A percentile compares a stretch with the other conserved stretches of the same genome.
Conservation (phyloP, 352 stramenopile genomes). For the Phytophthora fragariaefolia region DNA sequence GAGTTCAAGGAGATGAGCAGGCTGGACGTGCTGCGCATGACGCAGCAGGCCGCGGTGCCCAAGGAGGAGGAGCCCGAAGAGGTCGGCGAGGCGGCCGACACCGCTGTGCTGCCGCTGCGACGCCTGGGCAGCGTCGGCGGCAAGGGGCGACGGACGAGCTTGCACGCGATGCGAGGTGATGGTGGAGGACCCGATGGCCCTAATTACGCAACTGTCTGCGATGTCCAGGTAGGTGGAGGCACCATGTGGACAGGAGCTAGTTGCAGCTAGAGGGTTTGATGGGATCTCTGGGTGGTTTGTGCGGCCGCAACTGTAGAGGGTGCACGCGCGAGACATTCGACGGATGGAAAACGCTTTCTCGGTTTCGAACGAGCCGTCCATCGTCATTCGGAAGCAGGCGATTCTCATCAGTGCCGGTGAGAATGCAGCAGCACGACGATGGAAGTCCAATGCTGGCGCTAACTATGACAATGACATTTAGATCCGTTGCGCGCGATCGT, state of each 20-base stretch:
- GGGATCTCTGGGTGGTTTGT: background rate
- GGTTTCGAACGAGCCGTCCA: conserved; percentile 75
- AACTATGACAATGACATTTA: conserved; percentile 19
- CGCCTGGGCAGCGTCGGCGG: conserved; percentile 27
- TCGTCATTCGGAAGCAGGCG: conserved; percentile 79
- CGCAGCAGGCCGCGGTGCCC: conserved; percentile 51
- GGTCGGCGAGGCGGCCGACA: conserved; percentile 18
- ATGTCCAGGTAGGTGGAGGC: conserved; percentile 45
- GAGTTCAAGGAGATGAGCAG: conserved; percentile 65
- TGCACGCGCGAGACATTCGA: conserved; percentile 80
- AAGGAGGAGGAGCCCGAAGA: conserved; percentile 28
- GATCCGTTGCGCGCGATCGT: conserved; percentile 79
- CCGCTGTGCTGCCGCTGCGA: conserved; percentile 17
- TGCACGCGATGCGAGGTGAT: conserved; percentile 31
- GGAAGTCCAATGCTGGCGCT: background rate
- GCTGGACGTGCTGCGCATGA: conserved; percentile 62
- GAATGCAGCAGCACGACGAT: background rate
- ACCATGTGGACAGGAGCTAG: background rate
- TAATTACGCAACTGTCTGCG: conserved; percentile 46
- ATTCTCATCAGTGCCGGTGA: conserved; percentile 79
- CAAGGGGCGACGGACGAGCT: conserved; percentile 33
- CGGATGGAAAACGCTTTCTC: conserved; percentile 79
- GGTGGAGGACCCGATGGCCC: conserved; percentile 18
- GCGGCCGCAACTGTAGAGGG: conserved; percentile 39
- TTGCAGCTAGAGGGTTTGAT: background rate